These are phyloP conservation scores for Hyphodiscus sp. DNA, from an alignment of 2,329 filamentous ascomycete species.

Conservation along the genomic window DNA sequence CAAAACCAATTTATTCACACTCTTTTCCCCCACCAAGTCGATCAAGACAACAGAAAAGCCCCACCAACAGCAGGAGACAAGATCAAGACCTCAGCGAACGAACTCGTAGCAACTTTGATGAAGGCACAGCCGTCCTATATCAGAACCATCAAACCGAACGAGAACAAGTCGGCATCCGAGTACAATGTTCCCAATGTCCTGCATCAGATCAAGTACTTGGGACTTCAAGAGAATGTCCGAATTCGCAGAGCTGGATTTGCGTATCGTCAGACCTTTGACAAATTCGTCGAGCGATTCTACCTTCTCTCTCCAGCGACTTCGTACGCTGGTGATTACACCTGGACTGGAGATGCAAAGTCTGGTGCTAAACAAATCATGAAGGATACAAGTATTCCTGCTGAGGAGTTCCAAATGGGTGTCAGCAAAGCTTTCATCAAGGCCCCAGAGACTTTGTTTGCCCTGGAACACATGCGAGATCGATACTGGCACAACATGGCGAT, in stretches of 20 bases:
- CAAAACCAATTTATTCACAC: conserved; percentile 80
- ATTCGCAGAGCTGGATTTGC: conserved; percentile 95
- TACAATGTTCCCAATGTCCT: conserved; percentile 90
- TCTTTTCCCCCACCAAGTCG: conserved; percentile 86
- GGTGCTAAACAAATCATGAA: conserved; percentile 90
- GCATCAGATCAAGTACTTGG: conserved; percentile 98
- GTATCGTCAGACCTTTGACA: conserved; percentile 94
- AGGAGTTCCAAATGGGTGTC: conserved; percentile 96
- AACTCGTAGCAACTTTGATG: conserved; percentile 91
- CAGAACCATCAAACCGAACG: conserved; percentile 97
- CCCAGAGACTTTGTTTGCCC: conserved; percentile 89
- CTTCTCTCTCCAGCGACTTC: conserved; percentile 89
- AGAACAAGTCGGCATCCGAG: conserved; percentile 92
- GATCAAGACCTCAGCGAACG: conserved; percentile 91
- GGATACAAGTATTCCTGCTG: conserved; percentile 88
- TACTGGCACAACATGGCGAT: conserved; percentile 99
- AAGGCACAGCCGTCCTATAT: conserved; percentile 97
- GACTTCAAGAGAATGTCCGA: conserved; percentile 97
- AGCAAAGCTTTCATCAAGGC: conserved; percentile 98
- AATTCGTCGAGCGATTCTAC: conserved; percentile 97
- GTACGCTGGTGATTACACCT: conserved; percentile 95
- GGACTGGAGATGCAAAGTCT: conserved; percentile 80
- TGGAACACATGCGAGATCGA: conserved; percentile 94
- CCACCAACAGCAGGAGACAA: conserved; percentile 94
- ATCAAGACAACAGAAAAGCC: conserved; percentile 90